Evolutionary conservation across 352 stramenopile genomes (phyloP).

Genomic region (Pythium monospermum): DNA sequence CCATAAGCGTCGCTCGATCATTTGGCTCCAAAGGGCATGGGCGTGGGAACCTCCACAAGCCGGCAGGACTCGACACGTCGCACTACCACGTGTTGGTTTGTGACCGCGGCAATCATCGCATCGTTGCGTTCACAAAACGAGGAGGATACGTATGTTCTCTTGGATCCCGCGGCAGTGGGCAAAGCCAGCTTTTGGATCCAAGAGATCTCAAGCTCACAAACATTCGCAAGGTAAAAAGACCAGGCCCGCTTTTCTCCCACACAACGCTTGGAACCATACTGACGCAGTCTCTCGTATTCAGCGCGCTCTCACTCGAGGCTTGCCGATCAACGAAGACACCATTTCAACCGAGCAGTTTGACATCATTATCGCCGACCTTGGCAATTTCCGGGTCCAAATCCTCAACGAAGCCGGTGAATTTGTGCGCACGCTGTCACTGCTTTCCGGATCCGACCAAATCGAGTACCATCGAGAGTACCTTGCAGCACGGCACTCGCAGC

Average conservation of each 20-base stretch:
- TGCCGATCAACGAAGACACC: constrained; percentile 23
- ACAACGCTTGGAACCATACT: too few species aligned
- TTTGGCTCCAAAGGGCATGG: constrained; percentile 32
- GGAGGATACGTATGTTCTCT: constrained; percentile 43
- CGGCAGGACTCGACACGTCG: constrained; percentile 43
- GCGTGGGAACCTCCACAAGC: constrained; percentile 32
- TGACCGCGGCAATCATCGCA: constrained; percentile 43
- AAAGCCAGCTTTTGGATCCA: constrained; percentile 40
- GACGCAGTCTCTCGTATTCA: too few species aligned
- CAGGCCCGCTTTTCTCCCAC: not conserved
- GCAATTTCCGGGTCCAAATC: constrained; percentile 70
- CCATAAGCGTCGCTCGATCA: constrained; percentile 11
- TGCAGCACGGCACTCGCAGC: constrained; percentile 1
- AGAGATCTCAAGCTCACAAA: constrained; percentile 54
- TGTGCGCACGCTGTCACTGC: constrained; percentile 43
- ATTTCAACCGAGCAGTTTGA: constrained; percentile 70
- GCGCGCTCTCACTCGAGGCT: constrained; percentile 36
- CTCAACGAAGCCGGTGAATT: constrained; percentile 52
- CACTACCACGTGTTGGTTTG: constrained; percentile 69
- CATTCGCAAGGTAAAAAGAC: constrained; percentile 44
- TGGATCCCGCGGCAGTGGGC: constrained; percentile 31
- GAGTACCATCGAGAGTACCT: constrained; percentile 35
- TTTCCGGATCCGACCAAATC: constrained; percentile 38
- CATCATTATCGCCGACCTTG: constrained; percentile 52
- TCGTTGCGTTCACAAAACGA: constrained; percentile 53